phyloP scores from a whole-genome alignment of 1,284 basidiomycete species.

The Cronartium quercuum region DNA sequence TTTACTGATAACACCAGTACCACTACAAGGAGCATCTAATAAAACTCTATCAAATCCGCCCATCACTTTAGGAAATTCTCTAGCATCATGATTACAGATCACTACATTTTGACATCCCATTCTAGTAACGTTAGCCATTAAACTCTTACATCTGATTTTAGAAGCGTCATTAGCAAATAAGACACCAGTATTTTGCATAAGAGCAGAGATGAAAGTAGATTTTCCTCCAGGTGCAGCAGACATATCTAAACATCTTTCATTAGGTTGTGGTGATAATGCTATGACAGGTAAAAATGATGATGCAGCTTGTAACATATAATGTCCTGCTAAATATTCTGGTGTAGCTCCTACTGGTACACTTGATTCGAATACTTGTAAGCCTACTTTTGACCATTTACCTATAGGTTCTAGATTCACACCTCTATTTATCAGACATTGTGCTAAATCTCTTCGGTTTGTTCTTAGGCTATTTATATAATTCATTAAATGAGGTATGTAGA shows the following conservation, averaged over 20 bases:
- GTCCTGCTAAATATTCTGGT: constrained; percentile 96
- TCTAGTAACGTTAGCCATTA: constrained; percentile 93
- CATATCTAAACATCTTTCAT: constrained; percentile 96
- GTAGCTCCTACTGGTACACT: constrained; percentile 87
- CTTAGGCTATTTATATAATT: constrained; percentile 55
- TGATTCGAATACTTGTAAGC: constrained; percentile 94
- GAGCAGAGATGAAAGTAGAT: constrained; percentile 88
- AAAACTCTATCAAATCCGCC: constrained; percentile 96
- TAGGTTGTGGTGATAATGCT: constrained; percentile 82
- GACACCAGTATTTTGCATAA: constrained; percentile 94
- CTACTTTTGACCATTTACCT: constrained; percentile 98
- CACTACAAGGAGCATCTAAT: constrained; percentile 94
- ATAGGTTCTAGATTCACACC: constrained; percentile 96
- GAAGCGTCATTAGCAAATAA: constrained; percentile 98
- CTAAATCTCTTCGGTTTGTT: constrained; percentile 85
- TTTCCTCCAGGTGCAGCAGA: constrained; percentile 97
- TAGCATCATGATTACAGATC: constrained; percentile 92
- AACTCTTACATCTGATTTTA: constrained; percentile 88
- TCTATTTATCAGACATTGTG: constrained; percentile 87
- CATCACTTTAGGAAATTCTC: constrained; percentile 99
- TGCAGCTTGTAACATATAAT: constrained; percentile 99
- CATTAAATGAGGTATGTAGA: not conserved
- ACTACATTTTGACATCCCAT: constrained; percentile 98
- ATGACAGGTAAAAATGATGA: constrained; percentile 99
- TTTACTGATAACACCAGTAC: constrained; percentile 97